Evolutionary conservation across 2,329 filamentous ascomycete genomes (phyloP), one percentile per base, ranked within the genome.

Genomic region (Aspergillus udagawae): DNA sequence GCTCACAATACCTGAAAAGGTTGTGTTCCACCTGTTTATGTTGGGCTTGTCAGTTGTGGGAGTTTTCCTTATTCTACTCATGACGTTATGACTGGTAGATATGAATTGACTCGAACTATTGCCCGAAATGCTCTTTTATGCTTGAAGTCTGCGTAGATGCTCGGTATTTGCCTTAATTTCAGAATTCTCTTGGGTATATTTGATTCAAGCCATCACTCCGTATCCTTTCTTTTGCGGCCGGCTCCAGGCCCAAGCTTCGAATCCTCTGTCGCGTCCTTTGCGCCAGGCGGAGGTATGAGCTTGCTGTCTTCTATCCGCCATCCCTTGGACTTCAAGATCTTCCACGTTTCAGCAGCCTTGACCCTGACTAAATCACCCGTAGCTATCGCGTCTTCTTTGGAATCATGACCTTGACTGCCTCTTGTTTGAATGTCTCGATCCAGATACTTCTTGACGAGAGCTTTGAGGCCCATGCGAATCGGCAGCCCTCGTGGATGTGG

Each of bases 351-450:
- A 53, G 79, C 82, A 5, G 95, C 81, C 71, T 86, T 90, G 51
- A 86, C 80, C 49, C 89, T 80, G 0, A 96, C 90, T 52, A 99
- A 74, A 59, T 97, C 92, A 0, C 93, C 94, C 0, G 95, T 93
- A 0, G 92, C 90, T 49, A 88, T 83, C 0, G 94, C 91, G 70
- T 99, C 94, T 72, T 99, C 94, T 27, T 88, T 88, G 27, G 91
- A 96, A 75, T 99, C 94, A 73, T 99, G 94, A 0, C 94, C 94
- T 21, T 74, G 65, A 20, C 75, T 62, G 58, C 78, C 76, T 47
- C 87, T 88, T 38, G 85, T 85, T 73, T 99, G 94, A 41, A 99
- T 97, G 53, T 87, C 83, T 27, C 87, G 82, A 56, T 86, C 82
- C 6, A 99, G 82, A 59, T 89, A 79, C n/a, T 76, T 79, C 50